These are phyloP conservation scores for Zychaea mexicana DNA, from an alignment of 371 early-diverging fungal species.

Conservation along the genomic window DNA sequence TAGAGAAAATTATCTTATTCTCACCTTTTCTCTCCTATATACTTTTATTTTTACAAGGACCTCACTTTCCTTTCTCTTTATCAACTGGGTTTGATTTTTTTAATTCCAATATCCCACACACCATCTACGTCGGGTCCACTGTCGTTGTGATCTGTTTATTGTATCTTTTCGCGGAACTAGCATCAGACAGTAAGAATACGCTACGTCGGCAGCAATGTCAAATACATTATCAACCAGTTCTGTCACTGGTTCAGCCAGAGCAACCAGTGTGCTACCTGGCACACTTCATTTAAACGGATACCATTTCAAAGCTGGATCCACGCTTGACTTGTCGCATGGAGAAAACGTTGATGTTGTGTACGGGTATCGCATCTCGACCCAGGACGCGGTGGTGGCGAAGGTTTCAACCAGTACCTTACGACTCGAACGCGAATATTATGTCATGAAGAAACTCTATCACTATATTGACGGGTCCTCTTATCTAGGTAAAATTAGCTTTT, in stretches of 20 bases:
- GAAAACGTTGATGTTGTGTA: conserved; percentile 40
- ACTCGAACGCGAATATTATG: conserved; percentile 43
- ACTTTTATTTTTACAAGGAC: no score
- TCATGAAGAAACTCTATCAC: conserved; percentile 39
- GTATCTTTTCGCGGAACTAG: no score
- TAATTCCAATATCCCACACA: no score
- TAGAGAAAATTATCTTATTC: no score
- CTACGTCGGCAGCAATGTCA: not conserved
- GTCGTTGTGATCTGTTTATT: no score
- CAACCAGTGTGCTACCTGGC: not conserved
- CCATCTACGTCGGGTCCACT: no score
- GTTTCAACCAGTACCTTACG: conserved; percentile 32
- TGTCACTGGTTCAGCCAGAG: not conserved
- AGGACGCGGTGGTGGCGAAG: conserved; percentile 40
- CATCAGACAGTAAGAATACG: not conserved
- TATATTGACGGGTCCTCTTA: not conserved
- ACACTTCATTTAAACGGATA: conserved; percentile 37
- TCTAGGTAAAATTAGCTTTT: not conserved
- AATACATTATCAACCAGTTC: not conserved
- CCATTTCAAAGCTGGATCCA: conserved; percentile 36
- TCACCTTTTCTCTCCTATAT: no score
- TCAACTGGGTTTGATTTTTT: no score
- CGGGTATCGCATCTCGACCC: conserved; percentile 24
- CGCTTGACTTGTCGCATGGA: conserved; percentile 35
- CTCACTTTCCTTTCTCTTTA: no score